Conservation (phyloP, 495 filamentous ascomycete genomes). For the Niebla homalea region DNA sequence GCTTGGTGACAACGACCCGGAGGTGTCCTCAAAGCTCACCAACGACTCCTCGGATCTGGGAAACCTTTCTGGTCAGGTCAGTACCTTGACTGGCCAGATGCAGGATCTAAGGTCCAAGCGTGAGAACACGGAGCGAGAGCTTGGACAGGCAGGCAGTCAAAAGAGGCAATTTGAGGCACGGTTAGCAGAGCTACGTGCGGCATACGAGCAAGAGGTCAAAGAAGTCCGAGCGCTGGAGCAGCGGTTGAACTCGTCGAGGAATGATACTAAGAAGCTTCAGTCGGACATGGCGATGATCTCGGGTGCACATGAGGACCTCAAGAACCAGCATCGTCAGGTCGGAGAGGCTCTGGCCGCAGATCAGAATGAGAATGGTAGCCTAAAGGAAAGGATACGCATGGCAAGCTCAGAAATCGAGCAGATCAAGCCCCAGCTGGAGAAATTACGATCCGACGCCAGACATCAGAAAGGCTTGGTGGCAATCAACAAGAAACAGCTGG, state of each 20-base stretch:
- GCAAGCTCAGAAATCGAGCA: slow-evolving; percentile 69
- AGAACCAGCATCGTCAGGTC: slow-evolving; percentile 69
- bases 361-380: slow-evolving; percentile 68
- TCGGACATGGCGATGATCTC: slow-evolving; percentile 72
- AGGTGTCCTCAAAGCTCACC: slow-evolving; percentile 73
- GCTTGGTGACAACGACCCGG: slow-evolving; percentile 85
- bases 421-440: slow-evolving; percentile 79
- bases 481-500: slow-evolving; percentile 94
- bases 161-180: slow-evolving; percentile 87
- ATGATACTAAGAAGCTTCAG: slow-evolving; percentile 70
- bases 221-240: slow-evolving; percentile 76
- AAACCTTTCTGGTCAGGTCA: slow-evolving; percentile 90
- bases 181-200: slow-evolving; percentile 63
- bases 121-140: slow-evolving; percentile 57
- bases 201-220: slow-evolving; percentile 88
- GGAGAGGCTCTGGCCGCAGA: slow-evolving; percentile 65
- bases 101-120: slow-evolving; percentile 78
- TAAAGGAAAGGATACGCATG: slow-evolving; percentile 78
- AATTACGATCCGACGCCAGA: slow-evolving; percentile 73
- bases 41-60: slow-evolving; percentile 88
- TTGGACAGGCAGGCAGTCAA: slow-evolving; percentile 65
- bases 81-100: slow-evolving; percentile 81
- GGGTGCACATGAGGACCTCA: slow-evolving; percentile 67
- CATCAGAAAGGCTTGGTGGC: slow-evolving; percentile 92
- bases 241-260: slow-evolving; percentile 56